phyloP scores from a whole-genome alignment of 495 filamentous ascomycete genomes.

The Podospora pseudocomata region DNA sequence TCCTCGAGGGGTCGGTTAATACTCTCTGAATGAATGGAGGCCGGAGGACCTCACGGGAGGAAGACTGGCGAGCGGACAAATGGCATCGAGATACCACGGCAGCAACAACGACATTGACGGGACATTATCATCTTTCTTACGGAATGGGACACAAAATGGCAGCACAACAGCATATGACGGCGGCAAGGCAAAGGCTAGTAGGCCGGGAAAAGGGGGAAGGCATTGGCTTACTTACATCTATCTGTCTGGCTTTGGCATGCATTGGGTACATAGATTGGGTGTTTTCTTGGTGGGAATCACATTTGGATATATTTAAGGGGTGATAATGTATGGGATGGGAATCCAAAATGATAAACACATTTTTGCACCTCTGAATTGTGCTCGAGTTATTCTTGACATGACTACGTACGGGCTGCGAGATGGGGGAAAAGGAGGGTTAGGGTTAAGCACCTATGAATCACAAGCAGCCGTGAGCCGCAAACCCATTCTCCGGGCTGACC shows the following conservation, averaged over 20 bases:
- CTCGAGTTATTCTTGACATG: no score
- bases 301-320: not conserved
- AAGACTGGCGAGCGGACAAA: not conserved
- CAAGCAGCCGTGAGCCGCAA: not conserved
- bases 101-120: not conserved
- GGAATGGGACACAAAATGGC: not conserved
- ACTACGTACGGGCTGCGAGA: no score
- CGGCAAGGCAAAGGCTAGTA: not conserved
- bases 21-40: not conserved
- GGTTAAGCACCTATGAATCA: not conserved
- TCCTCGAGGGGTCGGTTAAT: not conserved
- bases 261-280: not conserved
- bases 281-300: not conserved
- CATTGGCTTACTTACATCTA: not conserved
- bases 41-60: not conserved
- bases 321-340: not conserved
- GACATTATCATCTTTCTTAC: not conserved
- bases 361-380: no score
- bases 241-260: not conserved
- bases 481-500: conserved; percentile 15
- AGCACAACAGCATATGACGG: not conserved
- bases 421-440: not conserved
- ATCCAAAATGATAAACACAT: not conserved
- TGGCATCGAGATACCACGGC: not conserved
- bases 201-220: not conserved